phyloP scores from a whole-genome alignment of 768 basidiomycete species.

The Lactarius indigo region DNA sequence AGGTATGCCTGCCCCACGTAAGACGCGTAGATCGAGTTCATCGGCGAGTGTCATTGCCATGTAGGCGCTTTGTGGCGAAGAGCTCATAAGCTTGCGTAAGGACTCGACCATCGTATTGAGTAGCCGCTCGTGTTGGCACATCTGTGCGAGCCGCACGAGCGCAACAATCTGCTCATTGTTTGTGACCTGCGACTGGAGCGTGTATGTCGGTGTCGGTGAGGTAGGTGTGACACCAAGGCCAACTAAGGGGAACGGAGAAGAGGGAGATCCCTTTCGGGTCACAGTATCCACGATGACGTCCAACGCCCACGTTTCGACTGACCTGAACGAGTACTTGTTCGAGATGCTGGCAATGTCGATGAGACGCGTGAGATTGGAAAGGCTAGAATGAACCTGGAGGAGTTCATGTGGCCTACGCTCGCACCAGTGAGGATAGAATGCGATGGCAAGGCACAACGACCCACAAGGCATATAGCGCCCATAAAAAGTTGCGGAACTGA shows the following conservation, averaged over 20 bases:
- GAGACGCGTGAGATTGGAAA: constrained; percentile 50
- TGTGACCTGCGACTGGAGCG: constrained; percentile 20
- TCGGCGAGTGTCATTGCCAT: constrained; percentile 72
- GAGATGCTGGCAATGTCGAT: constrained; percentile 63
- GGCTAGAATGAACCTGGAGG: constrained; percentile 42
- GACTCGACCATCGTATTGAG: constrained; percentile 56
- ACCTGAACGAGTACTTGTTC: constrained; percentile 74
- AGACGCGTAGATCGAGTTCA: constrained; percentile 55
- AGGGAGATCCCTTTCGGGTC: constrained; percentile 52
- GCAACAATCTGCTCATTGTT: constrained; percentile 25
- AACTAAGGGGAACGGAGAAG: constrained; percentile 40
- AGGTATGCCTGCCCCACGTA: constrained; percentile 67
- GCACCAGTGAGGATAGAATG: neutral
- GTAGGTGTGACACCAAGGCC: constrained; percentile 27
- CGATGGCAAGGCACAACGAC: constrained; percentile 27
- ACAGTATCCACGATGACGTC: constrained; percentile 70
- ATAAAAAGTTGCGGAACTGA: constrained; percentile 72
- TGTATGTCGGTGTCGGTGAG: constrained; percentile 29
- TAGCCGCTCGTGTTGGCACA: constrained; percentile 59
- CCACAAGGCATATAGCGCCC: constrained; percentile 74
- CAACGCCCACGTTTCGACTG: constrained; percentile 70
- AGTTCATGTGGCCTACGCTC: constrained; percentile 58
- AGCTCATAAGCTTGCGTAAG: constrained; percentile 57
- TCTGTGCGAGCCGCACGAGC: constrained; percentile 62
- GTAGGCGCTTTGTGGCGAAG: constrained; percentile 63